Percentiles rank a stretch among this genome's conserved stretches.
Evolutionary conservation across 768 basidiomycete genomes (phyloP).

Genomic region (Gloeopeniophorella convolvens): DNA sequence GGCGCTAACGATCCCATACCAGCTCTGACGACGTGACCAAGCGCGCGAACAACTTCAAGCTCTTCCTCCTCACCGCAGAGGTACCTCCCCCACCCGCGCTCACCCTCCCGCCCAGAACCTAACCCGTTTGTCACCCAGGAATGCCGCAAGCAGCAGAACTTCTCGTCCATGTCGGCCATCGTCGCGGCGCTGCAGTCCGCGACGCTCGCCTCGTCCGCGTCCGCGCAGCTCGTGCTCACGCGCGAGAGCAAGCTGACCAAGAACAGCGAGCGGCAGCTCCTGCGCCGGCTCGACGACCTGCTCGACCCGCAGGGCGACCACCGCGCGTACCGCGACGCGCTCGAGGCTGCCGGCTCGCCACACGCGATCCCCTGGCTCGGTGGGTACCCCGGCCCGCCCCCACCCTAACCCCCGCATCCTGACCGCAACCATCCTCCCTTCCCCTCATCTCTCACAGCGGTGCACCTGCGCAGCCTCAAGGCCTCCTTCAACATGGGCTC

Average conservation of each 20-base stretch:
- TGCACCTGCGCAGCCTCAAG: slow-evolving; percentile 25
- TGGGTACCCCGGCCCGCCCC: slow-evolving; percentile 1
- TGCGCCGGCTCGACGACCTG: slow-evolving; percentile 24
- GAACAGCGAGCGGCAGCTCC: slow-evolving; percentile 26
- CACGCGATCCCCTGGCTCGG: slow-evolving; percentile 38
- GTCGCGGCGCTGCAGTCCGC: slow-evolving; percentile 37
- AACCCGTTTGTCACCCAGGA: slow-evolving; percentile 28
- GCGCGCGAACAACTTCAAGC: slow-evolving; percentile 36
- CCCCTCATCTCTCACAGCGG: slow-evolving; percentile 24
- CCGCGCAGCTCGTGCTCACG: slow-evolving; percentile 28
- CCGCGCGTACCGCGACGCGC: slow-evolving; percentile 32
- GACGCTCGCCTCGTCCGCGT: slow-evolving; percentile 33
- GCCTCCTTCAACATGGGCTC: neutral
- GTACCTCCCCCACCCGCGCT: slow-evolving; percentile 24
- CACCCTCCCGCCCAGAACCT: neutral
- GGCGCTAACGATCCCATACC: slow-evolving; percentile 32
- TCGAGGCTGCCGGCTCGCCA: slow-evolving; percentile 25
- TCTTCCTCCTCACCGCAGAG: slow-evolving; percentile 38
- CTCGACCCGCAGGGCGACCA: slow-evolving; percentile 33
- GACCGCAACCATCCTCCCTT: neutral
- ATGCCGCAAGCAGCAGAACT: slow-evolving; percentile 39
- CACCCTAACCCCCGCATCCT: neutral
- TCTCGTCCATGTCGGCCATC: slow-evolving; percentile 38
- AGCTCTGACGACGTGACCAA: slow-evolving; percentile 33
- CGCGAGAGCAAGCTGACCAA: slow-evolving; percentile 15